Base-by-base conservation (phyloP, 1,284 basidiomycete genomes). In the Irpex lacteus region DNA sequence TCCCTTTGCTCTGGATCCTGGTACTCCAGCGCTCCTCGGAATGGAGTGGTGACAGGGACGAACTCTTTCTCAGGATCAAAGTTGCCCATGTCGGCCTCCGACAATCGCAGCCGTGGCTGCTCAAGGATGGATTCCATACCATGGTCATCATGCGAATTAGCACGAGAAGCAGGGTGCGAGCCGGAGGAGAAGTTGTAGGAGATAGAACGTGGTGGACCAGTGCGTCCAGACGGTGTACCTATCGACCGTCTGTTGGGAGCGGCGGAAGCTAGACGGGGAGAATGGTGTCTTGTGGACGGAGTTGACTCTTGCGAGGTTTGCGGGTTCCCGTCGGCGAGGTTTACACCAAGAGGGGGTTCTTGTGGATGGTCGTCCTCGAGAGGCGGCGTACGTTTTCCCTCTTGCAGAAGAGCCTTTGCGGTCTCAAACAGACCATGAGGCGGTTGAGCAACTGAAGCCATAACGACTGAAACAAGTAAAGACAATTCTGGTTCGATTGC, bases 191-290 rank as follows among this genome's bases (percentile, higher is more conserved):
- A 85, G 21, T 81, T 82, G 72, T 85, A 88, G 1, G 88, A 89
- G 40, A 92, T 78, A 0, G 90, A 90, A 47, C 90, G 82, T 7
- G 90, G 90, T 52, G 90, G 89, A 18, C 90, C 90, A 4, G 89
- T 91, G 57, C 90, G 81, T 58, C 79, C 77, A 4, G 88, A 85
- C 9, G 90, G 90, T 0, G 88, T 88, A 5, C 67, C 67, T 4
- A 71, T 59, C 18, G 58, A 60, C 32, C 50, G 59, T 49, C 63
- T 32, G 6, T 13, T 40, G 19, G 37, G 47, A 3, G 47, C 32
- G 15, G 21, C 13, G 50, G 49, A 18, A 52, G 19, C 38, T 15
- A 63, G 32, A 13, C 62, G 56, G 5, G 62, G 62, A 53, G 56
- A 59, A 38, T 53, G 56, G 7, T 32, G 56, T 26, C 47, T 59